Conservation (phyloP, 2,329 filamentous ascomycete genomes). For the Chaetothyriales sp. region DNA sequence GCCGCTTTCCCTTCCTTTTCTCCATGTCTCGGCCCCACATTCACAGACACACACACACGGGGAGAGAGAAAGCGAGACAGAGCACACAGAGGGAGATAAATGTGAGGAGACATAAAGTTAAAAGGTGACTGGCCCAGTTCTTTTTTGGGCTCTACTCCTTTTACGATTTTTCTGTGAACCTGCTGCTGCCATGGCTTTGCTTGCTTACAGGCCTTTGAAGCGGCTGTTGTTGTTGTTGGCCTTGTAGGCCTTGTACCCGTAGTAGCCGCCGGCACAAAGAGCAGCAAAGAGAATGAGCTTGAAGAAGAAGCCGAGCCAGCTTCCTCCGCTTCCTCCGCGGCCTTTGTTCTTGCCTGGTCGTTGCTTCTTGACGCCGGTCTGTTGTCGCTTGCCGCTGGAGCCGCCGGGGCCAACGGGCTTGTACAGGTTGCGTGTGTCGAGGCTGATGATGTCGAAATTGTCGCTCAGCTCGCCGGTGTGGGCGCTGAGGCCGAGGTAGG, state of each 20-base stretch:
- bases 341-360: conserved; percentile 18
- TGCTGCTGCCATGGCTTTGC: neutral
- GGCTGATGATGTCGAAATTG: conserved; percentile 89
- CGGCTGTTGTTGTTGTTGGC: conserved; percentile 36
- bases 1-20: too few species aligned
- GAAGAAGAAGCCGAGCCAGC: conserved; percentile 61
- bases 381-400: conserved; percentile 17
- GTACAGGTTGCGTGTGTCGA: conserved; percentile 82
- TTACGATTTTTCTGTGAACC: neutral
- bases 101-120: too few species aligned
- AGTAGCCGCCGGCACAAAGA: conserved; percentile 60
- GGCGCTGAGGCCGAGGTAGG: conserved; percentile 49
- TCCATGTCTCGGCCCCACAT: too few species aligned
- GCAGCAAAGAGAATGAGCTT: conserved; percentile 69
- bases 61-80: too few species aligned
- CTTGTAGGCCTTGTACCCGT: conserved; percentile 74
- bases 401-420: conserved; percentile 27
- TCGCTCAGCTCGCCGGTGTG: conserved; percentile 95
- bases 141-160: neutral
- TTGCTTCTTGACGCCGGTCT: conserved; percentile 8
- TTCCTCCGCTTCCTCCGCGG: conserved; percentile 34
- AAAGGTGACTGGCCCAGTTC: too few species aligned
- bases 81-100: too few species aligned
- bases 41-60: too few species aligned
- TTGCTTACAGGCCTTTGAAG: conserved; percentile 13